Conservation (phyloP, 331 rosid species). For the Ulmus americana region DNA sequence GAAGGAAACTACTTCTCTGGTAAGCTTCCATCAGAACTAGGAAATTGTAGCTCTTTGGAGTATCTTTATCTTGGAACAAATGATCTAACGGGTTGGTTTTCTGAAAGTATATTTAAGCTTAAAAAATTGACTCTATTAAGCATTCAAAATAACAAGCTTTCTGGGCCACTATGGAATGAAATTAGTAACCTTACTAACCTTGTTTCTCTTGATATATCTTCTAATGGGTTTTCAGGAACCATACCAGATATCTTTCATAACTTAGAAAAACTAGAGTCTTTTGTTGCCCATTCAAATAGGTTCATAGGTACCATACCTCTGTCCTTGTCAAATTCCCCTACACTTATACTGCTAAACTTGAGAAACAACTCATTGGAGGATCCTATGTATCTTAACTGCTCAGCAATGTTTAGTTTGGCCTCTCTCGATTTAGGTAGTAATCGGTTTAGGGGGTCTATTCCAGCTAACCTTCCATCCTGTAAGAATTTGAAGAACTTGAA, state of each 20-base stretch:
- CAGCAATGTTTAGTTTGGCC: constrained; percentile 26
- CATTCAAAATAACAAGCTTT: constrained; percentile 29
- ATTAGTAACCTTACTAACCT: constrained; percentile 30
- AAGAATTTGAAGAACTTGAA: constrained; percentile 20
- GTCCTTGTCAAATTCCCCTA: constrained; percentile 32
- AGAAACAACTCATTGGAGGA: constrained; percentile 37
- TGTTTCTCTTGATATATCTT: constrained; percentile 28
- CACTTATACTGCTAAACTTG: constrained; percentile 24
- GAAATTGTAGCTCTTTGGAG: constrained; percentile 34
- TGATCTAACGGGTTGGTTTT: constrained; percentile 20
- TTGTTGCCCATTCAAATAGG: constrained; percentile 32
- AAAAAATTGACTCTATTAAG: constrained; percentile 6
- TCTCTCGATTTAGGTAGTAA: constrained; percentile 39
- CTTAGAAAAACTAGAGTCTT: constrained; percentile 1
- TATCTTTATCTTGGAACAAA: constrained; percentile 28
- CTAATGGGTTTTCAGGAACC: constrained; percentile 27
- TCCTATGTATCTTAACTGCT: constrained; percentile 21
- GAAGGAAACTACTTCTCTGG: constrained; percentile 38
- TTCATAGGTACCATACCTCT: constrained; percentile 28
- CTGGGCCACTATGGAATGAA: constrained; percentile 23
- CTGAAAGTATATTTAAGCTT: constrained; percentile 28
- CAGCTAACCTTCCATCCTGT: constrained; percentile 37
- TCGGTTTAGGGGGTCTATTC: constrained; percentile 29
- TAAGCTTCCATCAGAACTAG: constrained; percentile 29
- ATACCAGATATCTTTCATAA: constrained; percentile 33